Conservation (phyloP, 1,284 basidiomycete species). For the Sanghuangporus weigelae region DNA sequence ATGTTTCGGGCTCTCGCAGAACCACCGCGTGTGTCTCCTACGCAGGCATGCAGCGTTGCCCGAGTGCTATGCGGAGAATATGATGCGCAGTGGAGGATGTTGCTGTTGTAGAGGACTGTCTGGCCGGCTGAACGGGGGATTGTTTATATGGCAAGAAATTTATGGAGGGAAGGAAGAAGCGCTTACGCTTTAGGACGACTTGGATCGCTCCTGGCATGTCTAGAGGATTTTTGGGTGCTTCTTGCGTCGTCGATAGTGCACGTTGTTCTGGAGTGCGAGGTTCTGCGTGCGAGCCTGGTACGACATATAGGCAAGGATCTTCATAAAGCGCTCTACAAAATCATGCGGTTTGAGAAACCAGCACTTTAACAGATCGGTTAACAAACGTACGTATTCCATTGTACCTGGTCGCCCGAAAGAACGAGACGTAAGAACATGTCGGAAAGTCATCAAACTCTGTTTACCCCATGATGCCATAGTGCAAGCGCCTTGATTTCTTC, state of each 20-base stretch:
- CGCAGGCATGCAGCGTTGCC: constrained; percentile 71
- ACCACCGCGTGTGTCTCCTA: constrained; percentile 63
- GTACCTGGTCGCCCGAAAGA: constrained; percentile 41
- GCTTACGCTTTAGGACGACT: constrained; percentile 55
- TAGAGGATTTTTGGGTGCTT: constrained; percentile 52
- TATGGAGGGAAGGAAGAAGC: constrained; percentile 22
- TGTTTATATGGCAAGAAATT: not conserved
- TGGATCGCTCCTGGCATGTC: constrained; percentile 66
- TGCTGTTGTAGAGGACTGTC: constrained; percentile 79
- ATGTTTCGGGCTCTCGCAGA: constrained; percentile 66
- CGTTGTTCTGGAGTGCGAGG: not conserved
- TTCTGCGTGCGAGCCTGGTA: constrained; percentile 58
- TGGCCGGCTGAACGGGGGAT: constrained; percentile 46
- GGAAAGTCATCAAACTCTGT: not conserved
- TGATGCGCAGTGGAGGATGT: constrained; percentile 71
- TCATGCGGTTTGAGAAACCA: not conserved
- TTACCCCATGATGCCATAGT: constrained; percentile 63
- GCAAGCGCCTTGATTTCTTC: constrained; percentile 59
- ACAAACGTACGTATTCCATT: constrained; percentile 74
- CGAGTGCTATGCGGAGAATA: constrained; percentile 53
- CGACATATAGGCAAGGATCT: constrained; percentile 71
- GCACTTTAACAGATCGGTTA: not conserved
- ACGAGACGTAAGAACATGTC: not conserved
- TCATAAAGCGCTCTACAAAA: constrained; percentile 58
- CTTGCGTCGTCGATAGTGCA: constrained; percentile 46